phyloP scores from a whole-genome alignment of 441 rosid genomes.

The Populus hybrid region DNA sequence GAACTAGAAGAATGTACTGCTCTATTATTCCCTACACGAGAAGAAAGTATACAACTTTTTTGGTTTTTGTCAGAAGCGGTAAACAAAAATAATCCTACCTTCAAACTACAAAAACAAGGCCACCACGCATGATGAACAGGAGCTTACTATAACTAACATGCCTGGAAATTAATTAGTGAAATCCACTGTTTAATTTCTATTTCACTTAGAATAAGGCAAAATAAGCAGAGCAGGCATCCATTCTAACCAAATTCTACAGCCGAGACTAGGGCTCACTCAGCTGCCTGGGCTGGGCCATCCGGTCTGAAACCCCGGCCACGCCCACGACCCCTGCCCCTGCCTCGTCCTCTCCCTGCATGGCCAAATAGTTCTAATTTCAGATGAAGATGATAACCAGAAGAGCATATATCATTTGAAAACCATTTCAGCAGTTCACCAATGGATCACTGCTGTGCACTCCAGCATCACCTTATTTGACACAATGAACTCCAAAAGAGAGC shows the following conservation, averaged over 20 bases:
- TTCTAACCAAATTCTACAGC: conserved; percentile 10
- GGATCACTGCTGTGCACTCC: neutral
- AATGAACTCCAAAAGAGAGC: neutral
- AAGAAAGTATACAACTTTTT: conserved; percentile 13
- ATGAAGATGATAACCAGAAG: neutral
- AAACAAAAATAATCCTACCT: conserved; percentile 8
- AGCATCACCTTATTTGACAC: neutral
- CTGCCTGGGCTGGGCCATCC: conserved; percentile 12
- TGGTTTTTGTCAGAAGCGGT: conserved; percentile 3
- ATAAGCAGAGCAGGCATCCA: conserved; percentile 19
- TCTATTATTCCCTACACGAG: conserved; percentile 19
- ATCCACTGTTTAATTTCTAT: neutral
- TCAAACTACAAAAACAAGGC: conserved; percentile 11
- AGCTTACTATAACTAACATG: conserved; percentile 15
- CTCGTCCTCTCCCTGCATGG: conserved; percentile 20
- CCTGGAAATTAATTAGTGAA: conserved; percentile 9
- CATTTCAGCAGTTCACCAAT: neutral
- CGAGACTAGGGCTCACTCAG: conserved; percentile 4
- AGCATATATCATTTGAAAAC: neutral
- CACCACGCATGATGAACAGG: neutral
- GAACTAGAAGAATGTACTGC: conserved; percentile 16
- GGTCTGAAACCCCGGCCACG: conserved; percentile 18
- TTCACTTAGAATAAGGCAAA: neutral
- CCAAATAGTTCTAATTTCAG: neutral
- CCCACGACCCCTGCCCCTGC: conserved; percentile 25